phyloP scores from a whole-genome alignment of 768 basidiomycete genomes.

The Mycena filopes region DNA sequence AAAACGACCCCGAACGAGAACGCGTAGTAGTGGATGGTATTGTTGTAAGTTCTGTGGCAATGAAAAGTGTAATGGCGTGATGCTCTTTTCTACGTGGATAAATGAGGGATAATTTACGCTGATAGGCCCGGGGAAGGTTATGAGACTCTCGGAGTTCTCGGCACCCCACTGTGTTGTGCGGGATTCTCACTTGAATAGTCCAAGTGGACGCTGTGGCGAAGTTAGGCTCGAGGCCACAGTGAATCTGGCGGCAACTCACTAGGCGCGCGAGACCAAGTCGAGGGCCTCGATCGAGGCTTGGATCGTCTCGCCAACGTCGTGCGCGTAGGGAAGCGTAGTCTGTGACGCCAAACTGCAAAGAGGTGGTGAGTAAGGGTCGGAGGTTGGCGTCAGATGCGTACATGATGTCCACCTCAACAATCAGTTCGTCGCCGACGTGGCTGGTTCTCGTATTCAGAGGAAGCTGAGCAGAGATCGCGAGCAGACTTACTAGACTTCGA shows the following conservation, averaged over 20 bases:
- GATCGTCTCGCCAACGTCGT: conserved; percentile 33
- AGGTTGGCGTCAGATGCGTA: background rate
- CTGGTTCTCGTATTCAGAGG: conserved; percentile 2
- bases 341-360: conserved; percentile 10
- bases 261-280: conserved; percentile 32
- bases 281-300: conserved; percentile 31
- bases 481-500: conserved; percentile 31
- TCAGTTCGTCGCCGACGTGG: conserved; percentile 33
- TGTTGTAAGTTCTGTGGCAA: conserved; percentile 81
- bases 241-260: conserved; percentile 14
- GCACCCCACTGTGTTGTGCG: conserved; percentile 18
- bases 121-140: background rate
- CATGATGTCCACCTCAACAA: conserved; percentile 33
- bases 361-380: background rate
- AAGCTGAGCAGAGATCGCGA: background rate
- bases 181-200: conserved; percentile 31
- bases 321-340: conserved; percentile 27
- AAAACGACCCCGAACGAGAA: conserved; percentile 49
- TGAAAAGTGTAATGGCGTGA: conserved; percentile 71
- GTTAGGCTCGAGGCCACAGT: background rate
- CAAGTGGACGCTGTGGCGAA: conserved; percentile 25
- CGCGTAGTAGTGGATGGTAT: conserved; percentile 66
- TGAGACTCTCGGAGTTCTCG: background rate
- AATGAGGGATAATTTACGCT: background rate
- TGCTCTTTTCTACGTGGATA: no score